Percentiles rank a stretch among this genome's conserved stretches.
These are phyloP conservation scores for Aspergillus sp. DNA, from an alignment of 2,329 filamentous ascomycete species.

Conservation along the genomic window DNA sequence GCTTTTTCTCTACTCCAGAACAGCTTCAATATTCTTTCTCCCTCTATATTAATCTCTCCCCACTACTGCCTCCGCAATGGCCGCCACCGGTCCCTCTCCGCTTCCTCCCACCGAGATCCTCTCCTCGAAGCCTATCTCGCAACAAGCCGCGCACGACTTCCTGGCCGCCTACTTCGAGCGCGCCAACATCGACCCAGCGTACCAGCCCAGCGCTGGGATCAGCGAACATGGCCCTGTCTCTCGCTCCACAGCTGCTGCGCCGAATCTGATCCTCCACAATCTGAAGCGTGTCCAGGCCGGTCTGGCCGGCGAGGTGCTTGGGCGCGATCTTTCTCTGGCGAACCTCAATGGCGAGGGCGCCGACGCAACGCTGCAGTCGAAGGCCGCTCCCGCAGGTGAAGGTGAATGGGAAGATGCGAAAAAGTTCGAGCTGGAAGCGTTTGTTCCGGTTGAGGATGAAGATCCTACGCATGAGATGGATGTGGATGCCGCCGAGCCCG, in stretches of 20 bases:
- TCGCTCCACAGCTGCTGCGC: conserved; percentile 38
- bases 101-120: conserved; percentile 39
- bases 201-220: conserved; percentile 44
- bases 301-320: conserved; percentile 41
- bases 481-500: conserved; percentile 40
- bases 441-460: conserved; percentile 42
- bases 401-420: conserved; percentile 38
- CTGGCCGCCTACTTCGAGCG: conserved; percentile 42
- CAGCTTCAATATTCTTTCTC: neutral
- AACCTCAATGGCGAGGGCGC: conserved; percentile 33
- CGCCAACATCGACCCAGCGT: conserved; percentile 39
- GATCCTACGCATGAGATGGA: conserved; percentile 30
- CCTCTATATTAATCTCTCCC: neutral
- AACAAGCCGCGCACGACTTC: conserved; percentile 41
- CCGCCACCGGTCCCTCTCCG: conserved; percentile 30
- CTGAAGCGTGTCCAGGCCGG: conserved; percentile 45
- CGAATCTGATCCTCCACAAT: conserved; percentile 44
- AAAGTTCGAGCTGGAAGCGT: conserved; percentile 40
- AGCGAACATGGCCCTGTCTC: conserved; percentile 43
- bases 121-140: conserved; percentile 33
- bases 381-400: conserved; percentile 13
- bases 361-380: conserved; percentile 23
- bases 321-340: conserved; percentile 37
- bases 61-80: conserved; percentile 27
- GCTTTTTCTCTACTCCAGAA: neutral